Conservation (phyloP, 306 rosid species). For the Coriaria nepalensis region DNA sequence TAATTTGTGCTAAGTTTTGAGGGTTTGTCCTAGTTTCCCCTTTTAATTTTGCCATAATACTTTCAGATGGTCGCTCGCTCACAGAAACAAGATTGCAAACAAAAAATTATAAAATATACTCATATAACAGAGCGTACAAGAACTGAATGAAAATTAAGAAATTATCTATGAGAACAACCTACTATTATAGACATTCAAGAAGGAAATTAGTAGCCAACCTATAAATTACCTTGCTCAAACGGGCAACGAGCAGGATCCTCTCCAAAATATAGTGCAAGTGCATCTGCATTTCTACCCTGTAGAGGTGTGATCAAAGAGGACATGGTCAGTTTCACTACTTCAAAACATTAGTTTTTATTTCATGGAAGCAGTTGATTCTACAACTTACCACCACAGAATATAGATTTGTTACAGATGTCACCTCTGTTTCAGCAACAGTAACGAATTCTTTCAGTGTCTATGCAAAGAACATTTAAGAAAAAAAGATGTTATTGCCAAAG, state of each 20-base stretch:
- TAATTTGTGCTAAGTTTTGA: too few relatives aligned
- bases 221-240: slow-evolving; percentile 78
- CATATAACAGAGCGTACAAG: too few relatives aligned
- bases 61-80: too few relatives aligned
- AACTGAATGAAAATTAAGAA: too few relatives aligned
- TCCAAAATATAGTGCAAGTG: slow-evolving; percentile 75
- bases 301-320: slow-evolving; percentile 12
- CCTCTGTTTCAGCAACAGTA: slow-evolving; percentile 62
- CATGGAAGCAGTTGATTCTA: slow-evolving; percentile 12
- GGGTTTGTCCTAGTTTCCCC: too few relatives aligned
- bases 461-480: slow-evolving; percentile 1
- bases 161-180: too few relatives aligned
- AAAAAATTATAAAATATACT: too few relatives aligned
- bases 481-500: slow-evolving; percentile 1
- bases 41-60: too few relatives aligned
- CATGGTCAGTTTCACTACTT: slow-evolving; percentile 13
- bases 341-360: slow-evolving; percentile 3
- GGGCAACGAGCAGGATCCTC: slow-evolving; percentile 93
- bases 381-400: slow-evolving; percentile 71
- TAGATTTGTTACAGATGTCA: slow-evolving; percentile 54
- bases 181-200: not conserved
- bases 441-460: slow-evolving; percentile 75
- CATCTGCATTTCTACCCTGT: slow-evolving; percentile 98
- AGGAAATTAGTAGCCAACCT: slow-evolving; percentile 4
- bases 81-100: too few relatives aligned